These are phyloP conservation scores for Rhipidocladum racemiflorum DNA, from an alignment of 176 grass and related monocot species.

Conservation along the genomic window DNA sequence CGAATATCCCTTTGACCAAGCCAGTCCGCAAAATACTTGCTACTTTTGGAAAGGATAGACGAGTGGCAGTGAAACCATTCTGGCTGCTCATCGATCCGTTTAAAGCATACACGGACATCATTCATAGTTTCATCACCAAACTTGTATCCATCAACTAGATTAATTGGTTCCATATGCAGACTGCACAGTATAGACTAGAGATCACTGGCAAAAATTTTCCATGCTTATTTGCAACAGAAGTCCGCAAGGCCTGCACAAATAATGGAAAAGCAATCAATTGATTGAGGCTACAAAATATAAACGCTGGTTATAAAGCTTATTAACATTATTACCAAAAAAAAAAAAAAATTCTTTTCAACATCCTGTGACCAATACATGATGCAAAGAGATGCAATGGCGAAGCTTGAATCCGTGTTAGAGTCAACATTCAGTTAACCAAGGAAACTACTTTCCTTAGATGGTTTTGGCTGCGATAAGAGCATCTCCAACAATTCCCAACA, in stretches of 20 bases:
- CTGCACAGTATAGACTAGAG: background rate
- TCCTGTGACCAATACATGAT: background rate
- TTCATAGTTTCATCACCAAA: constrained; percentile 61
- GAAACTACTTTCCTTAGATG: background rate
- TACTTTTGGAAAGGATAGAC: constrained; percentile 43
- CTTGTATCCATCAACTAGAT: constrained; percentile 22
- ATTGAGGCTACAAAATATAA: background rate
- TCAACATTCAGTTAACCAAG: background rate
- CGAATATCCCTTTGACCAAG: constrained; percentile 37
- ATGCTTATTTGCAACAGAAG: constrained; percentile 17
- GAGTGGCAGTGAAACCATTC: constrained; percentile 79
- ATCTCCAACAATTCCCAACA: too few relatives aligned
- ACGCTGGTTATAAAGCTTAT: background rate
- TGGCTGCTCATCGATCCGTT: constrained; percentile 35
- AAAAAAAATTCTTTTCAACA: background rate
- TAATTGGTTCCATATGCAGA: constrained; percentile 50
- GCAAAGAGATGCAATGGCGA: background rate
- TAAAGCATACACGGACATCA: constrained; percentile 68
- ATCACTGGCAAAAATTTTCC: background rate
- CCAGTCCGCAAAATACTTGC: constrained; percentile 59
- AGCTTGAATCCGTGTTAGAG: background rate
- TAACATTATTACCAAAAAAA: background rate
- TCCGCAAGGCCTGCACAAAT: constrained; percentile 19
- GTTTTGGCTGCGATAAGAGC: background rate
- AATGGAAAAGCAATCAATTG: background rate